A percentile compares a stretch with the other conserved stretches of the same genome.
Evolutionary conservation across 129 eudicot species (phyloP).

Genomic region (Smallanthus sonchifolius): DNA sequence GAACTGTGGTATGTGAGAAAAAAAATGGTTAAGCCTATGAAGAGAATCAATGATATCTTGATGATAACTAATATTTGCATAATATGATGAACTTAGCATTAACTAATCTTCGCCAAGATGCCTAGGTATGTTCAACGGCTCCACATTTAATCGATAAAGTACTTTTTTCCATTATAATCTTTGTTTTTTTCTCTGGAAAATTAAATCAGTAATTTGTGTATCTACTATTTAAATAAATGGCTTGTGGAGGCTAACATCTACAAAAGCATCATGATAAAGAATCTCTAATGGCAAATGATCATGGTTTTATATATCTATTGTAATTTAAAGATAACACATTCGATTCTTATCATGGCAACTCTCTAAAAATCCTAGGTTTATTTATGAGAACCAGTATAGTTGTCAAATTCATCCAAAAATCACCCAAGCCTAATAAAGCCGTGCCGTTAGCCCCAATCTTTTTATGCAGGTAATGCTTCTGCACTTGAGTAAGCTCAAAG

Average conservation of each 20-base stretch:
- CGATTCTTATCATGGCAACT: not conserved
- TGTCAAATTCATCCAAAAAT: not conserved
- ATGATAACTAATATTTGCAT: not conserved
- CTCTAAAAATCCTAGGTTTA: not conserved
- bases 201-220: no score
- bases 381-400: not conserved
- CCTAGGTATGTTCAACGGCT: not conserved
- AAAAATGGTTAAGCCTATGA: not conserved
- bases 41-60: not conserved
- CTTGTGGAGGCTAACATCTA: not conserved
- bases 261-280: not conserved
- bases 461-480: not conserved
- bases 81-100: not conserved
- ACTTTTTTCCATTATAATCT: not conserved
- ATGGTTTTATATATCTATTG: not conserved
- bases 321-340: not conserved
- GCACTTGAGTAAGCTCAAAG: not conserved
- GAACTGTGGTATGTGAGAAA: not conserved
- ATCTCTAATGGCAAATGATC: not conserved
- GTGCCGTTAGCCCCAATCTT: not conserved
- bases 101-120: not conserved
- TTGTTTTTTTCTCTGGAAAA: not conserved
- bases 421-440: not conserved
- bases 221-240: not conserved
- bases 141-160: slow-evolving; percentile 2